A percentile compares a stretch with the other conserved stretches of the same genome.
These are phyloP conservation scores for Ogataea hybrid DNA, from an alignment of 1,139 yeast genomes.

Conservation along the genomic window DNA sequence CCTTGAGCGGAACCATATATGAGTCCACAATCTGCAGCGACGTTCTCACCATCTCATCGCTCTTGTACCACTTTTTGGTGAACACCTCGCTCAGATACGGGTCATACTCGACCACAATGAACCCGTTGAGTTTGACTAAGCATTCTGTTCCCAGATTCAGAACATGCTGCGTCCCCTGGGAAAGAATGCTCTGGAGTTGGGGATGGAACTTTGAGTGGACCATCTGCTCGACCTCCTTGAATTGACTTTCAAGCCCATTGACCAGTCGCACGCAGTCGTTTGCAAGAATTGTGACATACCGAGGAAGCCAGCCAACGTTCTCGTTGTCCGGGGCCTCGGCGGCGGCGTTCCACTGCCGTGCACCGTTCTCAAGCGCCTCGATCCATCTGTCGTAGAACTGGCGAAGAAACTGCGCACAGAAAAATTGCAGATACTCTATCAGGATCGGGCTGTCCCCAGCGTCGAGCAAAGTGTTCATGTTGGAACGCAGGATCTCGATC, in stretches of 20 bases:
- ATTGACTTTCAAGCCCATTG: slow-evolving; percentile 29
- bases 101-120: slow-evolving; percentile 47
- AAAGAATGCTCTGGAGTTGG: slow-evolving; percentile 17
- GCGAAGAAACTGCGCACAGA: slow-evolving; percentile 23
- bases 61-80: slow-evolving; percentile 30
- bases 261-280: slow-evolving; percentile 30
- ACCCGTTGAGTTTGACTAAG: slow-evolving; percentile 24
- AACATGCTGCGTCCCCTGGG: slow-evolving; percentile 19
- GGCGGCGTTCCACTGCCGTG: slow-evolving; percentile 21
- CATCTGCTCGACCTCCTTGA: slow-evolving; percentile 21
- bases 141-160: slow-evolving; percentile 28
- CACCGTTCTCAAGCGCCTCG: slow-evolving; percentile 19
- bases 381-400: slow-evolving; percentile 25
- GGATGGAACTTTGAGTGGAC: slow-evolving; percentile 24
- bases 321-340: slow-evolving; percentile 10
- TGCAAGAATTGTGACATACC: slow-evolving; percentile 29
- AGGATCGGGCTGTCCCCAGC: slow-evolving; percentile 28
- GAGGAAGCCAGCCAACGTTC: slow-evolving; percentile 29
- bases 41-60: slow-evolving; percentile 43
- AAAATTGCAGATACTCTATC: slow-evolving; percentile 24
- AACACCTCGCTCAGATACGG: slow-evolving; percentile 24
- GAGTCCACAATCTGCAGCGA: slow-evolving; percentile 49
- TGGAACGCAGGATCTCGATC: slow-evolving; percentile 27
- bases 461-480: slow-evolving; percentile 24
- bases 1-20: slow-evolving; percentile 43